Base-by-base conservation (phyloP, 1,284 basidiomycete genomes). In the Testicularia cyperi region DNA sequence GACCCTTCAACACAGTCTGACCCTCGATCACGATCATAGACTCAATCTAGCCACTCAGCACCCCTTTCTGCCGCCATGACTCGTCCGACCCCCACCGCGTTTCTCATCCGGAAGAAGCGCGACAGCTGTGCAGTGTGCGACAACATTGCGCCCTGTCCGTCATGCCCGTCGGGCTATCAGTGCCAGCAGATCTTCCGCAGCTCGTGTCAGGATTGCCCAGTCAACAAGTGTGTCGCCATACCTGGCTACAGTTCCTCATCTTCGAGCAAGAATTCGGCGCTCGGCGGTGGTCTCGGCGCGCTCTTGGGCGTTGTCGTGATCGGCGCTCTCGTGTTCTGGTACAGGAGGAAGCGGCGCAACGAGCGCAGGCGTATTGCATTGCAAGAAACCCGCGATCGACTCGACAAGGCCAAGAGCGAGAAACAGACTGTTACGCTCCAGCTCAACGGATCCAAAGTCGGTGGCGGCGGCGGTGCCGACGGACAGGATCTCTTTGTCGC, bases 151-250 rank as follows among this genome's bases (percentile, higher is more conserved):
- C 53, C 60, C 6, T 63, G 60, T 23, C 53, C 60, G 6, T 32
- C 26, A 33, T 63, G 60, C 24, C 38, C 53, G 4, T 44, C 48
- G 32, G 60, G 60, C 19, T 38, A 61, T 13, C 49, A 49, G 20
- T 65, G 63, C 34, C 49, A 57, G 40, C 63, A 65, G 36, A 54
- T 57, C 46, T 53, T 61, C 18, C 52, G 53, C 25, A 36, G 52
- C 19, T 61, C 57, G 5, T 65, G 63, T 30, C 53, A 61, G 21
- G 53, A 56, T 22, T 65, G 63, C 24, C 52, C 63, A 16, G 53
- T 57, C 49, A 61, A 61, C 46, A 53, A 53, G 20, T 65, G 63
- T 44, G 49, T 54, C 25, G 20, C 45, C 29, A 54, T 57, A 23
- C 38, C 44, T 12, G 46, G 40, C 24, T 45, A 39, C 30, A 21